Percentiles rank a stretch among this genome's conserved stretches.
These are phyloP conservation scores for Phoma herbarum DNA, from an alignment of 2,329 filamentous ascomycete species.

Conservation along the genomic window DNA sequence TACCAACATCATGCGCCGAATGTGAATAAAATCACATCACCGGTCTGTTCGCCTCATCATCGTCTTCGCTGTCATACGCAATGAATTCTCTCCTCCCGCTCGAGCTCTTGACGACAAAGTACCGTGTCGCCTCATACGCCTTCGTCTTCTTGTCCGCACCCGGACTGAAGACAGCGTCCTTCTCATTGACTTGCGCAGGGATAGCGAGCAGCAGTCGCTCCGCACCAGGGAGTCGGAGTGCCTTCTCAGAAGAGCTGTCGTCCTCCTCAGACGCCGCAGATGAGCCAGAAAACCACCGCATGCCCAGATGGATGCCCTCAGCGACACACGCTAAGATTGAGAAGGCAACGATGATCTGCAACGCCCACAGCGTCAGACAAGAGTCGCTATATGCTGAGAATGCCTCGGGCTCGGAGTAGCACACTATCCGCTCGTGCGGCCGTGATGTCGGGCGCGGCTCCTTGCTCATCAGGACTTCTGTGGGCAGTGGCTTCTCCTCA, in stretches of 20 bases:
- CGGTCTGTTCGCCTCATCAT: constrained; percentile 45
- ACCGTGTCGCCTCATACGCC: constrained; percentile 31
- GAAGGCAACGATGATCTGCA: constrained; percentile 41
- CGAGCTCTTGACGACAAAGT: constrained; percentile 27
- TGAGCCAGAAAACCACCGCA: constrained; percentile 30
- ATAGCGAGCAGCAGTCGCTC: constrained; percentile 37
- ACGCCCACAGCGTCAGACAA: constrained; percentile 34
- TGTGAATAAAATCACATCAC: constrained; percentile 41
- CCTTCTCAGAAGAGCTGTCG: constrained; percentile 7
- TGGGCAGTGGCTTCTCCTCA: constrained; percentile 29
- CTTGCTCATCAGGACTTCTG: constrained; percentile 31
- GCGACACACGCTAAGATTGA: constrained; percentile 40
- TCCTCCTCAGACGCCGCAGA: neutral
- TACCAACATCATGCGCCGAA: constrained; percentile 6
- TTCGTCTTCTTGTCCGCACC: constrained; percentile 40
- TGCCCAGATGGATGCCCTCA: constrained; percentile 35
- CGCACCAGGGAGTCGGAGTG: constrained; percentile 32
- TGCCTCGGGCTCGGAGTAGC: constrained; percentile 30
- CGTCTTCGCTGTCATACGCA: constrained; percentile 42
- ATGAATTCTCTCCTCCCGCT: constrained; percentile 35
- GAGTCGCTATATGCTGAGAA: constrained; percentile 36
- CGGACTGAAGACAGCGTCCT: constrained; percentile 27
- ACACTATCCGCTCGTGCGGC: constrained; percentile 32
- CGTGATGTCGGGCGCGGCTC: constrained; percentile 18
- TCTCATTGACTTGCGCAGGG: constrained; percentile 8